These are phyloP conservation scores for Taphrina deformans DNA, from an alignment of 1,139 yeast species.

Conservation along the genomic window DNA sequence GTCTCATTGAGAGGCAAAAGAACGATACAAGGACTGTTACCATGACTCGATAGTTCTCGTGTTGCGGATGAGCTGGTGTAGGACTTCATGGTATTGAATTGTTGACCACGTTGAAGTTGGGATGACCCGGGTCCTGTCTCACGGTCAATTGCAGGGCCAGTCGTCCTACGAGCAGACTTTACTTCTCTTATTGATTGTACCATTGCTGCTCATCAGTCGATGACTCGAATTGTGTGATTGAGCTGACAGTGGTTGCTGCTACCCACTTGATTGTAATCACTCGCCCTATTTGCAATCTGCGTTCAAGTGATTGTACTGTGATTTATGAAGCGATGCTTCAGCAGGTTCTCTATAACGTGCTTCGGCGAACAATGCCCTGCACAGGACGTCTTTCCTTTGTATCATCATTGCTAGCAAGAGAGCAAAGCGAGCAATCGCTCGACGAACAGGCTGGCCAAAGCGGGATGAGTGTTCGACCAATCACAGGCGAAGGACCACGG, in stretches of 20 bases:
- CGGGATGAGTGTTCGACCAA: not conserved
- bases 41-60: not conserved
- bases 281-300: no score
- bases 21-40: constrained; percentile 18
- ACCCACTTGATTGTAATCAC: no score
- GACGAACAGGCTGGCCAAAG: not conserved
- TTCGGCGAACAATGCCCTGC: no score
- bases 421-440: not conserved
- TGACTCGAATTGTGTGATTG: not conserved
- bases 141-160: not conserved
- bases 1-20: constrained; percentile 71
- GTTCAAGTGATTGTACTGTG: no score
- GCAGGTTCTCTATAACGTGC: no score
- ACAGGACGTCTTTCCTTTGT: not conserved
- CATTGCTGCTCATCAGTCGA: constrained; percentile 3
- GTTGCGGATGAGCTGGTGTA: not conserved
- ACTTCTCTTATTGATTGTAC: constrained; percentile 5
- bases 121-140: not conserved
- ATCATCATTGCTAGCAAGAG: no score
- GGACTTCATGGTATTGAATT: constrained; percentile 2
- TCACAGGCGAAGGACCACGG: not conserved
- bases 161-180: not conserved
- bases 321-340: no score
- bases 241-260: no score
- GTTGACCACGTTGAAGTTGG: constrained; percentile 10